Evolutionary conservation across 257 asterid genomes (phyloP).

Genomic region (Solanum corneliomulleri): DNA sequence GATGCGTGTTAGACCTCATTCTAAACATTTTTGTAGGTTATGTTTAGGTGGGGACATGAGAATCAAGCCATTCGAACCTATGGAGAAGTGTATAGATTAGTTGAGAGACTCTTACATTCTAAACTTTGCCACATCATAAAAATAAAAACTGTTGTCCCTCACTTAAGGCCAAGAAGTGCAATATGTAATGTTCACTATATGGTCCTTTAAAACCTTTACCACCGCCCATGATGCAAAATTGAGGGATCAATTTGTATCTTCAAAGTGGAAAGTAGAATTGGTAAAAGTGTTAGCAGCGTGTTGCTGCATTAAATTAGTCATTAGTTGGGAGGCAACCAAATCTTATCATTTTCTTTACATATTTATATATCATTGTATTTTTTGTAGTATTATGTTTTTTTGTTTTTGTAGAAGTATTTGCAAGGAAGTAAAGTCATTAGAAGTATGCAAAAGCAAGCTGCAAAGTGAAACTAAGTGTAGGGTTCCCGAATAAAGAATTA

Average conservation of each 20-base stretch:
- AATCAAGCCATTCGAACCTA: background rate
- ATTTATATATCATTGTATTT: background rate
- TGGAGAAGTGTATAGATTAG: background rate
- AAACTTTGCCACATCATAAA: background rate
- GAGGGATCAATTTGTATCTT: too few relatives aligned
- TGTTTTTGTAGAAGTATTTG: background rate
- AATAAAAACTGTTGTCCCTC: background rate
- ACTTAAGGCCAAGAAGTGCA: background rate
- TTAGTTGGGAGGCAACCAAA: background rate
- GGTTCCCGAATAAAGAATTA: background rate
- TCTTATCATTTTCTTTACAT: background rate
- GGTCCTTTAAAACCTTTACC: background rate
- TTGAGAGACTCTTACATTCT: background rate
- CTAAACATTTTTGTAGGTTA: background rate
- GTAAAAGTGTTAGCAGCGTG: background rate
- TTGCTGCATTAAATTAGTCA: background rate
- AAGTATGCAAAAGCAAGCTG: background rate
- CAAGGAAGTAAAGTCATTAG: background rate
- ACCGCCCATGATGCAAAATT: background rate
- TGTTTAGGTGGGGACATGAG: background rate
- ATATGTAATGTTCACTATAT: background rate
- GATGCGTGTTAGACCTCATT: background rate
- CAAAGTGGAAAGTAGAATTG: background rate
- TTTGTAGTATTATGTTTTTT: background rate
- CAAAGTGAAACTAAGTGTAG: background rate